Conservation (phyloP, 2,329 filamentous ascomycete species). For the Penicillium sp. region DNA sequence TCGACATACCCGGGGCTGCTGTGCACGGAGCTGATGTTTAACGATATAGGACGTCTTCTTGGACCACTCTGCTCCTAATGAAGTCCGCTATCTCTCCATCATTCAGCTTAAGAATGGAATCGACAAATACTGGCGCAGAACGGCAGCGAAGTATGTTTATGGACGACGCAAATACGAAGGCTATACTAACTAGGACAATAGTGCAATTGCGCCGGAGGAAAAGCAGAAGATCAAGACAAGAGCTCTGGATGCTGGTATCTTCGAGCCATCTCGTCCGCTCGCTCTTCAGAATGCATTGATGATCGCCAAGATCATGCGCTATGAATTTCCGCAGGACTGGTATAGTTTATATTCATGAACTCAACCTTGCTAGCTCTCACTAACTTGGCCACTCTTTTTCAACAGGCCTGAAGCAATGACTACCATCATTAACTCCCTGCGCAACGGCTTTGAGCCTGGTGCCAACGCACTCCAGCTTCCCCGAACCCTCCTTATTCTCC, state of each 20-base stretch:
- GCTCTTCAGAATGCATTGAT: conserved; percentile 88
- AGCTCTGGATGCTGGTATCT: conserved; percentile 75
- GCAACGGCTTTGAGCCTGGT: conserved; percentile 56
- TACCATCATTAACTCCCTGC: conserved; percentile 65
- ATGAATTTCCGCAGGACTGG: conserved; percentile 91
- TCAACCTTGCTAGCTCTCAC: background rate
- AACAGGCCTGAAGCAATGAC: conserved; percentile 54
- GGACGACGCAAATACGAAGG: background rate
- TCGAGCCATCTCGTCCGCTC: conserved; percentile 74
- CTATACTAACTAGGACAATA: conserved; percentile 27
- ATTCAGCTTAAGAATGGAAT: conserved; percentile 97
- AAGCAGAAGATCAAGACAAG: conserved; percentile 76
- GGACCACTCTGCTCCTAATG: conserved; percentile 73
- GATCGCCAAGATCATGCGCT: conserved; percentile 82
- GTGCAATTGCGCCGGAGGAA: conserved; percentile 68
- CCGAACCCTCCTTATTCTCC: conserved; percentile 74
- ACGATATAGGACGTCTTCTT: conserved; percentile 72
- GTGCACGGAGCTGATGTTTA: background rate
- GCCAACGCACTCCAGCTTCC: conserved; percentile 69
- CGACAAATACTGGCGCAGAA: conserved; percentile 89
- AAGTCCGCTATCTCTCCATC: conserved; percentile 85
- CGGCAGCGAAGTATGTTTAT: conserved; percentile 64
- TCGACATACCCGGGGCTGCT: too few relatives aligned
- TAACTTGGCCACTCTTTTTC: background rate
- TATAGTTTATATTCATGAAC: conserved; percentile 26